Evolutionary conservation across 257 asterid species (phyloP), one percentile per base, ranked within the genome.

Genomic region (Solanum raphanifolium): DNA sequence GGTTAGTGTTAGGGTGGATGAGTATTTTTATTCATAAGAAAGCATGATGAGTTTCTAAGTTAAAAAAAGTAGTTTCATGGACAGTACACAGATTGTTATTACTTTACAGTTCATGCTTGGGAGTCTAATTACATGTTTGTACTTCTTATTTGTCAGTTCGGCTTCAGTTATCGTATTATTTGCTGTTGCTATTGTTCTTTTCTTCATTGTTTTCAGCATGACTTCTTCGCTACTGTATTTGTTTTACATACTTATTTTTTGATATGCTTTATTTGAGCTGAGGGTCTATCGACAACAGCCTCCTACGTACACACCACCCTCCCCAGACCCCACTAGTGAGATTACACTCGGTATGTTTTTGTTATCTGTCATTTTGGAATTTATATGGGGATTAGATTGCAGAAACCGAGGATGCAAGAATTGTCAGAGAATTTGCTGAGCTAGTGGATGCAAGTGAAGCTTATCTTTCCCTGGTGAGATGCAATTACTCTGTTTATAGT

Each of bases 351-450:
- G 8, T 62, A 65, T 65, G 32, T n/a, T 65, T 4, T 62, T 62
- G 72, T 74, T 41, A 48, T 69, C 66, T 68, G 23, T 84, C 84
- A 76, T 68, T 85, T 83, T 91, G 91, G 88, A 87, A 87, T 86
- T 92, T 85, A 93, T 84, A 82, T 88, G 93, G 89, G 88, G 65
- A 73, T 91, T 90, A 76, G 91, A 88, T 91, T 95, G 98, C 95
- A 97, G 99, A 96, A 90, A 91, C 90, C 18, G 98, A 93, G 87
- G 95, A 93, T 83, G 83, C 87, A 35, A 92, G 99, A 87, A 79
- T 90, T 71, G 68, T 92, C 83, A 89, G 99, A 91, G 98, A 95
- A 90, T 91, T 95, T 46, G 94, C 95, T 0, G 96, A 95, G 91
- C 90, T 97, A 55, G 91, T 97, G 60, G 99, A 95, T 91, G 87